Base-by-base conservation (phyloP, 2,329 filamentous ascomycete genomes). In the Fusarium coffeatum region DNA sequence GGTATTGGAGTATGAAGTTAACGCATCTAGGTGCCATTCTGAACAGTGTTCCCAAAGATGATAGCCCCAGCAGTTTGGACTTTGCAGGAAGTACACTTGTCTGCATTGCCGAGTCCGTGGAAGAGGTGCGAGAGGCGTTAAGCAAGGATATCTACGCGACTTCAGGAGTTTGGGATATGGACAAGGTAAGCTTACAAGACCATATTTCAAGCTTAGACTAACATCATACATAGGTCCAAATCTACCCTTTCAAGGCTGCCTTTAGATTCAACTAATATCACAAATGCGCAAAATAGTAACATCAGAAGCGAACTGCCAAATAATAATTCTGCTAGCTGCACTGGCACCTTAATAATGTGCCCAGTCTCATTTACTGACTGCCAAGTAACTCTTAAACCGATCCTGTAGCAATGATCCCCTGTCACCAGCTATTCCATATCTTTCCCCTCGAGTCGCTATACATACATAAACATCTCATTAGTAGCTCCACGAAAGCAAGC, bases 151-250 rank as follows among this genome's bases (percentile, higher is more conserved):
- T 94, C 12, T 97, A 97, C 80, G 83, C 85, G 12, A 85, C 81
- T 64, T 84, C 80, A 45, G 92, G 90, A 1, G 93, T 97, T 11
- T 97, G 94, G 94, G 93, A 97, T 83, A 77, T 92, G 62, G 87
- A 90, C 37, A 92, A 92, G 74, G 88, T 88, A 66, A 74, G 78
- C 10, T 1, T 34, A 10, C 76, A 8, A 15, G 5, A 12, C 18
- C n/a, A 34, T 8, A 22, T 16, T 25, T 9, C 16, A 28, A 46
- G 27, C 12, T 27, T 27, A 3, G 16, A 22, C 49, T 66, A 50
- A 71, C 47, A 16, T 20, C 13, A 18, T 28, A 15, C n/a, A 15
- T 57, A 85, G 83, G 79, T 80, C 56, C 83, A 86, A 73, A 85
- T 88, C 59, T 85, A 84, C 70, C 83, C 86, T 18, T 83, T 83